Conservation (phyloP, 2,329 filamentous ascomycete genomes). For the Aspergillus chevalieri region DNA sequence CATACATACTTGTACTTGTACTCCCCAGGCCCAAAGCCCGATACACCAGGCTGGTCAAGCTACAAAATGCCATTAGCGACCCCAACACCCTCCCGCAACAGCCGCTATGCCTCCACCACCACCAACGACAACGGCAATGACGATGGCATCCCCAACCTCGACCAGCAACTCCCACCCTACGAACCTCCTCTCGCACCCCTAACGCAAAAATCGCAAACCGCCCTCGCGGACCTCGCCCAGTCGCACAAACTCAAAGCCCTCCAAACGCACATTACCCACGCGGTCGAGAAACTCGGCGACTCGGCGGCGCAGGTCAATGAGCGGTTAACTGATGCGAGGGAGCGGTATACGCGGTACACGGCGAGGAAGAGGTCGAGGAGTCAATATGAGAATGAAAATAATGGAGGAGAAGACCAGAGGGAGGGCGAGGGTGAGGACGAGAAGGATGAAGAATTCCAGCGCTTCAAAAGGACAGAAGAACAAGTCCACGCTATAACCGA, state of each 20-base stretch:
- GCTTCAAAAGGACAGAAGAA: constrained; percentile 38
- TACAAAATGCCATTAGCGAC: background rate
- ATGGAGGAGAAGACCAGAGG: constrained; percentile 19
- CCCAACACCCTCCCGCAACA: constrained; percentile 12
- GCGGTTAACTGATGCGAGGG: constrained; percentile 37
- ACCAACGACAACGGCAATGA: constrained; percentile 5
- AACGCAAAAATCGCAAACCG: constrained; percentile 40
- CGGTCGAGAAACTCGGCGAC: constrained; percentile 42
- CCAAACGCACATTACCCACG: constrained; percentile 44
- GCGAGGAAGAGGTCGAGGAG: constrained; percentile 19
- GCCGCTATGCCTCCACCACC: constrained; percentile 4
- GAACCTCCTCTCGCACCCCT: constrained; percentile 49
- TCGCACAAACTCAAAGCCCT: constrained; percentile 40
- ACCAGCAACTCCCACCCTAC: constrained; percentile 39
- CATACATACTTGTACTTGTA: background rate
- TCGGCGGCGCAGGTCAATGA: constrained; percentile 54
- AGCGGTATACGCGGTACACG: constrained; percentile 31
- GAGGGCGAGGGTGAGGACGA: constrained; percentile 28
- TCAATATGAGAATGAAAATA: constrained; percentile 4
- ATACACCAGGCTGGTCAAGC: background rate
- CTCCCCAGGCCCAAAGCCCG: background rate
- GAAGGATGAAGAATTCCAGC: constrained; percentile 30
- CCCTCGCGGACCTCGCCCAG: constrained; percentile 41
- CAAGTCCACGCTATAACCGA: constrained; percentile 48
- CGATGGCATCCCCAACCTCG: constrained; percentile 3